A percentile compares a stretch with the other conserved stretches of the same genome.
Conservation (phyloP, 345 rosid species). For the Sonneratia caseolaris region DNA sequence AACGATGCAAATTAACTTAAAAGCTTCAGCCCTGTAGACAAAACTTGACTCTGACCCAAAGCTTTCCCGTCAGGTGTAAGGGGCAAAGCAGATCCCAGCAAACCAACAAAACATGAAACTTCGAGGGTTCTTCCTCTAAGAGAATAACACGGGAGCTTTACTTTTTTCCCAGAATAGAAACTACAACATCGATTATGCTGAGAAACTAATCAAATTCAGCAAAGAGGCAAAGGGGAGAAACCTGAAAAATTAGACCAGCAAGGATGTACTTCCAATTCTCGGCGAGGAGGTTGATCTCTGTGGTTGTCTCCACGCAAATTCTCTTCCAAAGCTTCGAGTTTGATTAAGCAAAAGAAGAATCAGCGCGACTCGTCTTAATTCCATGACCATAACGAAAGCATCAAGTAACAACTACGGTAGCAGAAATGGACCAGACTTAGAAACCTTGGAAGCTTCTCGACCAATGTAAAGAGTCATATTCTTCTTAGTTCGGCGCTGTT, state of each 20-base stretch:
- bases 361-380: not conserved
- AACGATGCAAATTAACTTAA: not conserved
- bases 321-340: slow-evolving; percentile 77
- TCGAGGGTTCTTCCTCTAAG: not conserved
- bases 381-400: slow-evolving; percentile 14
- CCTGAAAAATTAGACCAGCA: slow-evolving; percentile 88
- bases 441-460: slow-evolving; percentile 94
- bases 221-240: slow-evolving; percentile 9
- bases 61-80: too few relatives aligned
- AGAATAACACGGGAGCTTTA: too few relatives aligned
- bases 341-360: slow-evolving; percentile 5
- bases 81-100: not conserved
- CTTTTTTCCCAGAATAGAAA: too few relatives aligned
- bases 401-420: not conserved
- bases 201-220: too few relatives aligned
- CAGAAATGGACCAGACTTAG: not conserved
- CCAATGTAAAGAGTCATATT: slow-evolving; percentile 81
- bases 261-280: slow-evolving; percentile 90
- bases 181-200: too few relatives aligned
- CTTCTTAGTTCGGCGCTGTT: not conserved
- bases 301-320: slow-evolving; percentile 61
- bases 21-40: not conserved
- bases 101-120: slow-evolving; percentile 1
- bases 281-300: slow-evolving; percentile 72
- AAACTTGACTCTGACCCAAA: not conserved